Evolutionary conservation across 768 basidiomycete species (phyloP), one percentile per base, ranked within the genome.

Genomic region (Coprinellus micaceus): DNA sequence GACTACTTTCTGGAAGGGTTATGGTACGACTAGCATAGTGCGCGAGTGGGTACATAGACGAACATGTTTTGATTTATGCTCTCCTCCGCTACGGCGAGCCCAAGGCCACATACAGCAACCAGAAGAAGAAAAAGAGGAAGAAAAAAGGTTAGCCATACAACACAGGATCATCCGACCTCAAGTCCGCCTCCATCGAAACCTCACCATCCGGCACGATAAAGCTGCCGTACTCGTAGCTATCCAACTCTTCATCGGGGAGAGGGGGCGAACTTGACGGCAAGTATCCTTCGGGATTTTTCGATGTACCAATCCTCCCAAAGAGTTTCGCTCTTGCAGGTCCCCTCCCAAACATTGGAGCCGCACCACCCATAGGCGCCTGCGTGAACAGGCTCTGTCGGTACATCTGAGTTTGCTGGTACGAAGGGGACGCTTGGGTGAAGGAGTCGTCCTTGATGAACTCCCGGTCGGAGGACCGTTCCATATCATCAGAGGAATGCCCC

Each of bases 171-270:
- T 54, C 47, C n/a, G 52, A 33, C 33, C 33, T 6, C 13, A 33
- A 57, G 25, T 60, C 54, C 4, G 40, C 49, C 28, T 66, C 61
- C 56, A 80, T 84, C 22, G 77, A 79, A 52, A 88, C 79, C 29
- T 89, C 86, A 40, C 90, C 88, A 64, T 94, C 91, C 53, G 77
- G 82, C 12, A 94, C 90, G 15, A 94, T 82, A 62, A 94, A 94
- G 65, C 87, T 93, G 11, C 83, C 91, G 43, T 87, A 64, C 41
- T 73, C 78, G 66, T 94, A 94, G 48, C 82, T 79, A 59, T 91
- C 86, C 5, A 79, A 71, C 50, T 77, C 79, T 12, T 72, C 77
- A 33, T 79, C 75, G 37, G 77, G 76, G 19, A 71, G 70, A 21
- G 73, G 72, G 3, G 90, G 88, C 1, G 89, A 91, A 60, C 87